Evolutionary conservation across 164 flowering plant genomes (phyloP).

Genomic region (Amborella trichopoda): DNA sequence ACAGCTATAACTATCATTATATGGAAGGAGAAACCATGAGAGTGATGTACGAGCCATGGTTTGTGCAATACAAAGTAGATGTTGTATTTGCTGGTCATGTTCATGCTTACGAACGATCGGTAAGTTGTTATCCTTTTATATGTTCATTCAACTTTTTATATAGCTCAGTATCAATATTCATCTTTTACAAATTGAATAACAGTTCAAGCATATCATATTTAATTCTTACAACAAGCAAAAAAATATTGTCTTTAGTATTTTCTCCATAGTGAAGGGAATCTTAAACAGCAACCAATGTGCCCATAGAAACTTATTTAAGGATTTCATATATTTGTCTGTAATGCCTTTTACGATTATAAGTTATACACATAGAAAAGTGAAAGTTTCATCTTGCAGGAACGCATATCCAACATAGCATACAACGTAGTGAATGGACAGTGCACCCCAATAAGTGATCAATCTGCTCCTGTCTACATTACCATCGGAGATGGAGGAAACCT

Average conservation of each 20-base stretch:
- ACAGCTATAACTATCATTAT: constrained; percentile 35
- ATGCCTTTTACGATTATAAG: no score
- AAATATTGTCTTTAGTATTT: no score
- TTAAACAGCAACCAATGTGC: no score
- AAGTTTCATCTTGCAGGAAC: constrained; percentile 14
- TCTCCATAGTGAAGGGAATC: no score
- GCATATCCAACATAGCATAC: constrained; percentile 34
- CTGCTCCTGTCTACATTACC: constrained; percentile 39
- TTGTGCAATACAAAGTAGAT: constrained; percentile 48
- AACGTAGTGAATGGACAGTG: constrained; percentile 23
- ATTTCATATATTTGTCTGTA: no score
- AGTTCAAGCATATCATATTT: not conserved
- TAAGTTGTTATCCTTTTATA: constrained; percentile 10
- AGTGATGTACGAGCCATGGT: constrained; percentile 46
- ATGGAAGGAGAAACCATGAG: constrained; percentile 65
- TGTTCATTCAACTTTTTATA: not conserved
- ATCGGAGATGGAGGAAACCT: constrained; percentile 47
- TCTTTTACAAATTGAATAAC: not conserved
- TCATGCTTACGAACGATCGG: constrained; percentile 50
- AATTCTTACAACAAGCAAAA: no score
- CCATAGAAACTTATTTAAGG: no score
- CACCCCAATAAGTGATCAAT: constrained; percentile 20
- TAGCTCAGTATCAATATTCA: not conserved
- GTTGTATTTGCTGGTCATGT: constrained; percentile 52
- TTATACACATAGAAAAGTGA: no score